A percentile compares a stretch with the other conserved stretches of the same genome.
Conservation (phyloP, 129 eudicot genomes). For the Arctium minus region DNA sequence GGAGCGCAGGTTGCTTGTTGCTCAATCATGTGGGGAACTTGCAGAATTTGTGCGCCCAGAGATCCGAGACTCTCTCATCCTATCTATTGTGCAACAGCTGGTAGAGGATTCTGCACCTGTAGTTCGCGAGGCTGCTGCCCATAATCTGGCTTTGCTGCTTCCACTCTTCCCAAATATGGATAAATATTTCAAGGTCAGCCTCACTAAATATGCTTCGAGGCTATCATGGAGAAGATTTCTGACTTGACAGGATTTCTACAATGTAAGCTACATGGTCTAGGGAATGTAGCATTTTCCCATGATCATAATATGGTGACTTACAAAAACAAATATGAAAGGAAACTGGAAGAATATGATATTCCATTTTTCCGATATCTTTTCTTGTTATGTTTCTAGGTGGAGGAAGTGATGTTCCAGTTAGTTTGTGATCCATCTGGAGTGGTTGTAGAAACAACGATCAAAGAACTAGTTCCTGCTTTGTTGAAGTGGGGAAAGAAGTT, state of each 20-base stretch:
- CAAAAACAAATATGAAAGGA: constrained; percentile 15
- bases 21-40: constrained; percentile 99
- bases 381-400: constrained; percentile 66
- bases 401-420: constrained; percentile 94
- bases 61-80: constrained; percentile 93
- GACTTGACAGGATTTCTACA: constrained; percentile 95
- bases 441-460: constrained; percentile 83
- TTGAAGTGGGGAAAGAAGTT: constrained; percentile 81
- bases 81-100: constrained; percentile 91
- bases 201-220: constrained; percentile 96
- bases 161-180: constrained; percentile 91
- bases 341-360: constrained; percentile 3
- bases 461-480: constrained; percentile 82
- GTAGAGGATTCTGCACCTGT: constrained; percentile 94
- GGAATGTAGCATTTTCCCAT: constrained; percentile 74
- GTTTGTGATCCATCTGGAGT: constrained; percentile 95
- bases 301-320: constrained; percentile 63
- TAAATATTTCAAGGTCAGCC: constrained; percentile 99
- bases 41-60: constrained; percentile 92
- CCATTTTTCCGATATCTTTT: constrained; percentile 36
- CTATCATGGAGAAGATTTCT: constrained; percentile 94
- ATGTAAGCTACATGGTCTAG: constrained; percentile 95
- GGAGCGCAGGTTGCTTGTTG: constrained; percentile 97
- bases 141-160: constrained; percentile 92
- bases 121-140: constrained; percentile 98